Evolutionary conservation across 441 rosid species (phyloP).

Genomic region (Dalechampia spathulata): DNA sequence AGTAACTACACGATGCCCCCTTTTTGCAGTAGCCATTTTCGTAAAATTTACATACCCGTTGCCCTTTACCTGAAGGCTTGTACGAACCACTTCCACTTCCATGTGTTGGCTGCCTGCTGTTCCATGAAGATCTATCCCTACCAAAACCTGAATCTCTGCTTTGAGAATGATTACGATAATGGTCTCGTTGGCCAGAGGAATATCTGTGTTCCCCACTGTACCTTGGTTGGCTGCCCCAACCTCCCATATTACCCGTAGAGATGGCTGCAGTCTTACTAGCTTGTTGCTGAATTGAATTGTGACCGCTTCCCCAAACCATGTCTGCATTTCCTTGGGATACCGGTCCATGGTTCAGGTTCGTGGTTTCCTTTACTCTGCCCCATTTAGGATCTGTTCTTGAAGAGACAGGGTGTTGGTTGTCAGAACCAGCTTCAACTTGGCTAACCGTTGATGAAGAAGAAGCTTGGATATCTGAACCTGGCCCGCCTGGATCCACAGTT

Average conservation of each 20-base stretch:
- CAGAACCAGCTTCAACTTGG: conserved; percentile 29
- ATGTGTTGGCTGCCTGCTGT: conserved; percentile 41
- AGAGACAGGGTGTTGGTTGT: conserved; percentile 10
- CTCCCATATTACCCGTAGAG: conserved; percentile 24
- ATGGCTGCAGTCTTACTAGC: conserved; percentile 20
- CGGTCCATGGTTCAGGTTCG: conserved; percentile 23
- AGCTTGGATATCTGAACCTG: conserved; percentile 32
- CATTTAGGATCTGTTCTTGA: conserved; percentile 21
- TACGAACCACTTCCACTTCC: conserved; percentile 49
- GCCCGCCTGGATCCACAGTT: conserved; percentile 19
- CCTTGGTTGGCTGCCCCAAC: conserved; percentile 44
- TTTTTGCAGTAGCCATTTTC: conserved; percentile 74
- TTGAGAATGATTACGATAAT: conserved; percentile 22
- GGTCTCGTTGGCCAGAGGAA: conserved; percentile 38
- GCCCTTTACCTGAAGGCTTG: conserved; percentile 62
- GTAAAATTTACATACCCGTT: conserved; percentile 75
- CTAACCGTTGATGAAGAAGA: conserved; percentile 19
- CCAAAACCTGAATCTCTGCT: conserved; percentile 36
- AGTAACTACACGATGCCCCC: conserved; percentile 78
- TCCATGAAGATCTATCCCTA: conserved; percentile 35
- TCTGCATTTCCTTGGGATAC: conserved; percentile 22
- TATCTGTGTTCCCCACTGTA: conserved; percentile 34
- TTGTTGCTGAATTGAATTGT: conserved; percentile 19
- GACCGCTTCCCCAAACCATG: conserved; percentile 26
- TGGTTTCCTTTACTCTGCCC: conserved; percentile 32